These are phyloP conservation scores for Nematodospora anomalae DNA, from an alignment of 1,139 yeast species.

Conservation along the genomic window DNA sequence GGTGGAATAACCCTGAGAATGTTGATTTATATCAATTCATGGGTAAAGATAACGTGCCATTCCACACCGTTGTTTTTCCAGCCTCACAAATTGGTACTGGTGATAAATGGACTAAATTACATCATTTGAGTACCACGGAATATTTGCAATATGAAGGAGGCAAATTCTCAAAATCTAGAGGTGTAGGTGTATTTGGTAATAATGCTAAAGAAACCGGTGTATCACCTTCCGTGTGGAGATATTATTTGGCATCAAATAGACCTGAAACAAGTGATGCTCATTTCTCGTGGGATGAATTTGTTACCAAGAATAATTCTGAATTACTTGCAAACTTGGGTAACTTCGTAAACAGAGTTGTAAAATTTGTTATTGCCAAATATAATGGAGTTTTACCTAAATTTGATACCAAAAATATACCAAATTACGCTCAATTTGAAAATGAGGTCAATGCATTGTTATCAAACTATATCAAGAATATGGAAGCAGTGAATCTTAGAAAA, in stretches of 20 bases:
- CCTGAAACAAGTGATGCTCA: constrained; percentile 97
- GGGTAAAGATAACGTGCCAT: constrained; percentile 99
- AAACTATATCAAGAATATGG: constrained; percentile 71
- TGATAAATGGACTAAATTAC: constrained; percentile 87
- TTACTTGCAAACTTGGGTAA: constrained; percentile 94
- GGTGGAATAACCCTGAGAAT: constrained; percentile 91
- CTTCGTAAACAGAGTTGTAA: constrained; percentile 89
- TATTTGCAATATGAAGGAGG: constrained; percentile 97
- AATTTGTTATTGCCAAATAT: constrained; percentile 87
- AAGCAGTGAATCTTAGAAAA: constrained; percentile 75
- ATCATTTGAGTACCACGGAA: constrained; percentile 92
- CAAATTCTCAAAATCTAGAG: constrained; percentile 94
- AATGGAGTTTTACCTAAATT: constrained; percentile 82
- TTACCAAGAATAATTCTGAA: constrained; percentile 88
- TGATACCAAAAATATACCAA: constrained; percentile 46
- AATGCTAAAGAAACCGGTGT: constrained; percentile 93
- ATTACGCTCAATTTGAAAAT: constrained; percentile 48
- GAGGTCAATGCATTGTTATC: constrained; percentile 65
- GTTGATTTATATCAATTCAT: constrained; percentile 91
- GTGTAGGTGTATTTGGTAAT: constrained; percentile 97
- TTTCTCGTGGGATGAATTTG: constrained; percentile 96
- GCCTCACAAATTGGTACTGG: constrained; percentile 85
- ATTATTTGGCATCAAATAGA: constrained; percentile 85
- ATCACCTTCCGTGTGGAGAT: constrained; percentile 95
- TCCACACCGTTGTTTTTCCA: constrained; percentile 98